A percentile compares a stretch with the other conserved stretches of the same genome.
These are phyloP conservation scores for Blastocystis sp. DNA, from an alignment of 352 stramenopile genomes.

Conservation along the genomic window DNA sequence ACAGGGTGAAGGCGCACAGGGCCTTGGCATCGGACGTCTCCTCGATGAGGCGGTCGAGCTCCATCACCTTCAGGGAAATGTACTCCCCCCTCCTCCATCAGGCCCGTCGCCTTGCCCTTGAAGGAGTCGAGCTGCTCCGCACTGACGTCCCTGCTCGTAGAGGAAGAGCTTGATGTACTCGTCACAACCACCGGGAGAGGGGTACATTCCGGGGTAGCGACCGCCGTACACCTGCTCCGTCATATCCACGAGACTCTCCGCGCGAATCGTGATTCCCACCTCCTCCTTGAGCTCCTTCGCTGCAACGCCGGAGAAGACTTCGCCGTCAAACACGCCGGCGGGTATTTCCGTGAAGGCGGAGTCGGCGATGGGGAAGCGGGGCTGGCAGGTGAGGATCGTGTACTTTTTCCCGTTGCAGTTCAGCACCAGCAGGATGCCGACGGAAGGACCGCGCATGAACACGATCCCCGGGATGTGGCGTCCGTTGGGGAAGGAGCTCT, in stretches of 20 bases:
- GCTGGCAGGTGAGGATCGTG: slow-evolving; percentile 63
- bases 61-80: slow-evolving; percentile 65
- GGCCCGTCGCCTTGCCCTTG: slow-evolving; percentile 39
- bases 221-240: slow-evolving; percentile 54
- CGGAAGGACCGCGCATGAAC: slow-evolving; percentile 69
- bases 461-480: slow-evolving; percentile 63
- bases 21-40: slow-evolving; percentile 60
- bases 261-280: slow-evolving; percentile 48
- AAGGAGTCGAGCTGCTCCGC: slow-evolving; percentile 44
- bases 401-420: slow-evolving; percentile 62
- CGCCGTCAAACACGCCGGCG: slow-evolving; percentile 65
- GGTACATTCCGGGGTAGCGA: slow-evolving; percentile 59
- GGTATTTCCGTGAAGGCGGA: slow-evolving; percentile 66
- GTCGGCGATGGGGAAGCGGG: slow-evolving; percentile 35
- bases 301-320: slow-evolving; percentile 58
- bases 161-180: slow-evolving; percentile 68
- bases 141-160: slow-evolving; percentile 67
- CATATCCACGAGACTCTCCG: slow-evolving; percentile 52
- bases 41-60: slow-evolving; percentile 7
- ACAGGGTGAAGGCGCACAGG: slow-evolving; percentile 41
- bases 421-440: slow-evolving; percentile 61
- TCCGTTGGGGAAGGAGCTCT: slow-evolving; percentile 37
- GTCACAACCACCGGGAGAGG: slow-evolving; percentile 62
- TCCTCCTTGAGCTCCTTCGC: slow-evolving; percentile 68
- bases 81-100: slow-evolving; percentile 66